Evolutionary conservation across 75 land plant genomes (phyloP), one percentile per base, ranked within the genome.

Genomic region (Cryptomeria japonica): DNA sequence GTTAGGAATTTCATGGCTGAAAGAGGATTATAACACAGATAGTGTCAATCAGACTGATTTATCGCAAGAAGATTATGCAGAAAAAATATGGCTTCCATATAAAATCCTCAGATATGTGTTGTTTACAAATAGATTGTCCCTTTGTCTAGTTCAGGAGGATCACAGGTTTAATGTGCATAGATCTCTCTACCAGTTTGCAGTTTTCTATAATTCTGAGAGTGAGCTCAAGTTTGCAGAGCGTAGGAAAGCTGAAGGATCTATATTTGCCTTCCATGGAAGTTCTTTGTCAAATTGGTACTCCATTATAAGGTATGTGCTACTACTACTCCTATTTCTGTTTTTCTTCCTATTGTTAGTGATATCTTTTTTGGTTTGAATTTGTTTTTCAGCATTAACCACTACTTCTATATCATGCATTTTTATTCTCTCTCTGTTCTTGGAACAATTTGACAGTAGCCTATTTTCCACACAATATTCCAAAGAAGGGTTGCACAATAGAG

Each of bases 251-350:
- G 78, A 68, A 22, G 91, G 91, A 6, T 91, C 90, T 10, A 53
- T 91, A 28, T 91, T 91, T 78, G 90, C 90, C 3, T 91, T 91
- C 28, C 92, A 91, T 87, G 92, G 92, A 83, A 91, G 92, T 80
- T 3, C 83, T 10, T 55, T 91, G 36, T 86, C 84, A 42, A 91
- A 91, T 47, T 91, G 90, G 90, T 89, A 89, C 83, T 91, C 90
- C 19, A 89, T 91, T 32, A 85, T 91, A 18, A 86, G 90, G 90
- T 89, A 77, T 47, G 56, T 37, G 8, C 25, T 80, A 14, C 47
- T 22, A 80, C 15, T 41, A 4, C 36, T 78, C 8, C 16, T 79
- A 68, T n/a, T 79, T 55, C 0, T 55, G 19, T 13, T 55, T 10
- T 55, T 16, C 18, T 55, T 0, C 19, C 58, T 11, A 53, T 11